Evolutionary conservation across 139 green algal species (phyloP).

Genomic region (Auxenochlorella pyrenoidosa): DNA sequence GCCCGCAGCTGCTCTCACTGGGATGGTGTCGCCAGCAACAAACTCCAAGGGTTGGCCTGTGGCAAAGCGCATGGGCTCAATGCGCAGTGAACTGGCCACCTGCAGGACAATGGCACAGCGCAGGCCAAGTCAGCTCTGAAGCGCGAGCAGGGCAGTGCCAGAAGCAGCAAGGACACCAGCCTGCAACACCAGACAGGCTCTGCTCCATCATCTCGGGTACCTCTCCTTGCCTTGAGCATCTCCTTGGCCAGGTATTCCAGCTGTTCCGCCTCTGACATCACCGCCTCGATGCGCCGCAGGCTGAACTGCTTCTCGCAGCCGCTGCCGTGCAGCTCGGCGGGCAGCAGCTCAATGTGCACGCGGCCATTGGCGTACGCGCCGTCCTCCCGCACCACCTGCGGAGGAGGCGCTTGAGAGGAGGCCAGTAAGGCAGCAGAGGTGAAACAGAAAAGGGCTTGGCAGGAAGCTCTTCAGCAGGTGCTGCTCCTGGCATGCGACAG

Average conservation of each 20-base stretch:
- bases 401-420: neutral
- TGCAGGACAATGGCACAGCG: neutral
- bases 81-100: slow-evolving; percentile 51
- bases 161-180: neutral
- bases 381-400: slow-evolving; percentile 49
- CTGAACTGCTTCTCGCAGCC: slow-evolving; percentile 45
- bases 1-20: neutral
- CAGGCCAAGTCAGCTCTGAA: too few relatives aligned
- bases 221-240: slow-evolving; percentile 57
- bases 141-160: neutral
- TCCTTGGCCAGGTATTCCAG: slow-evolving; percentile 57
- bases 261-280: slow-evolving; percentile 52
- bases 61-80: slow-evolving; percentile 69
- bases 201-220: neutral
- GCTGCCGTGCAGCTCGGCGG: slow-evolving; percentile 63
- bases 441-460: neutral
- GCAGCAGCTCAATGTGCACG: slow-evolving; percentile 67
- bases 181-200: neutral
- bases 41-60: slow-evolving; percentile 46
- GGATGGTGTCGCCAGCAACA: slow-evolving; percentile 59
- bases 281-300: slow-evolving; percentile 65
- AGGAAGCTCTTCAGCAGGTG: neutral
- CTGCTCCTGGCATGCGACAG: neutral
- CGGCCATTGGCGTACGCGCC: slow-evolving; percentile 61
- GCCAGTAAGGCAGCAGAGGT: neutral